Evolutionary conservation across 768 basidiomycete genomes (phyloP).

Genomic region (Lentinula raphanica): DNA sequence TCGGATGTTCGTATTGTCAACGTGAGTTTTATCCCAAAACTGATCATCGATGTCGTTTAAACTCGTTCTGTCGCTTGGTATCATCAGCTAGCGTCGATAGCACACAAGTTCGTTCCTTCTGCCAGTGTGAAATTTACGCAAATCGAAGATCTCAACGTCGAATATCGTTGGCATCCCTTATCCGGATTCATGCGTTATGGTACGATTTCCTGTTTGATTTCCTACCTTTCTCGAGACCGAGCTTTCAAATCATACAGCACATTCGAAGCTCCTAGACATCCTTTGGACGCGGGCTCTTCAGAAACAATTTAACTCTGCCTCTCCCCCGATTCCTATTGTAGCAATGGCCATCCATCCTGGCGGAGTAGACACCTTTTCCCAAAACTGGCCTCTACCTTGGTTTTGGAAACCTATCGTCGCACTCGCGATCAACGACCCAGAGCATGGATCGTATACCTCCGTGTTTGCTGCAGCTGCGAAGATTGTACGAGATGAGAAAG

Average conservation of each 20-base stretch:
- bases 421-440: constrained; percentile 6
- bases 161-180: constrained; percentile 1
- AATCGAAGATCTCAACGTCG: constrained; percentile 13
- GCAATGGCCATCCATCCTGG: constrained; percentile 25
- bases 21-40: constrained; percentile 34
- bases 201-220: neutral
- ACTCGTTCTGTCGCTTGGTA: neutral
- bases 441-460: constrained; percentile 21
- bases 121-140: constrained; percentile 11
- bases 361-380: constrained; percentile 24
- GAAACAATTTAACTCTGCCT: neutral
- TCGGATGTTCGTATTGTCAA: constrained; percentile 51
- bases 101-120: constrained; percentile 7
- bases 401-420: constrained; percentile 6
- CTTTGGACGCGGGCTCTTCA: constrained; percentile 10
- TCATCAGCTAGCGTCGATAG: constrained; percentile 12
- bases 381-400: constrained; percentile 13
- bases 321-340: constrained; percentile 13
- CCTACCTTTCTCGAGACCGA: neutral
- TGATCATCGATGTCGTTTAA: neutral
- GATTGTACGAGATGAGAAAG: constrained; percentile 18
- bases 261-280: constrained; percentile 14
- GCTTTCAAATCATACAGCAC: neutral
- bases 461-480: constrained; percentile 27
- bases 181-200: constrained; percentile 11